phyloP scores from a whole-genome alignment of 2,329 filamentous ascomycete species.

The Monilinia aucupariae region DNA sequence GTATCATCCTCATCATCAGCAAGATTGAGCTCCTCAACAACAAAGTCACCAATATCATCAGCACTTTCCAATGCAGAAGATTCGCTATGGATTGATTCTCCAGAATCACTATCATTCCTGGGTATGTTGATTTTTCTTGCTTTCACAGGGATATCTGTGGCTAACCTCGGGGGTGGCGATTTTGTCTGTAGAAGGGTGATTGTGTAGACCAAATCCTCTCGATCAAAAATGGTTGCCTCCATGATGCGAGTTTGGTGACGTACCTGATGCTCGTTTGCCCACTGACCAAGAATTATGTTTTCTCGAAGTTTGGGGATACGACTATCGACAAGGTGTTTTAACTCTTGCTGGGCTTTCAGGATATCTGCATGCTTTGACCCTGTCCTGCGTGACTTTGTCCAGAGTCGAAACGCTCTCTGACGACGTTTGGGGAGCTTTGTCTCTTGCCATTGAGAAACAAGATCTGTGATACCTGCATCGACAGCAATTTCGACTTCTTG shows the following conservation, averaged over 20 bases:
- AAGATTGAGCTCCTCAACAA: constrained; percentile 38
- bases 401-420: constrained; percentile 54
- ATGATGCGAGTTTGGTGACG: constrained; percentile 52
- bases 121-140: constrained; percentile 18
- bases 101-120: constrained; percentile 24
- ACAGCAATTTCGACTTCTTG: constrained; percentile 50
- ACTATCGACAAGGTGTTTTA: constrained; percentile 39
- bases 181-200: constrained; percentile 43
- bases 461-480: constrained; percentile 46
- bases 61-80: constrained; percentile 36
- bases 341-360: constrained; percentile 39
- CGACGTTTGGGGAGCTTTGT: constrained; percentile 51
- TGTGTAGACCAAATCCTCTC: constrained; percentile 48
- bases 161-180: constrained; percentile 38
- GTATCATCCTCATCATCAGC: constrained; percentile 28
- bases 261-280: constrained; percentile 49
- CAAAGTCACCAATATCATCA: constrained; percentile 45
- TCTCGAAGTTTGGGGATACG: constrained; percentile 52
- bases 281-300: constrained; percentile 49
- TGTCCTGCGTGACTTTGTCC: constrained; percentile 49
- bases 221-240: constrained; percentile 59
- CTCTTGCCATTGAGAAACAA: constrained; percentile 52
- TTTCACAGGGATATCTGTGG: constrained; percentile 9
- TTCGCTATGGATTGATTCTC: constrained; percentile 28
- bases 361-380: constrained; percentile 40